Conservation (phyloP, 805 yeast genomes). For the Kockiozyma suomiensis region DNA sequence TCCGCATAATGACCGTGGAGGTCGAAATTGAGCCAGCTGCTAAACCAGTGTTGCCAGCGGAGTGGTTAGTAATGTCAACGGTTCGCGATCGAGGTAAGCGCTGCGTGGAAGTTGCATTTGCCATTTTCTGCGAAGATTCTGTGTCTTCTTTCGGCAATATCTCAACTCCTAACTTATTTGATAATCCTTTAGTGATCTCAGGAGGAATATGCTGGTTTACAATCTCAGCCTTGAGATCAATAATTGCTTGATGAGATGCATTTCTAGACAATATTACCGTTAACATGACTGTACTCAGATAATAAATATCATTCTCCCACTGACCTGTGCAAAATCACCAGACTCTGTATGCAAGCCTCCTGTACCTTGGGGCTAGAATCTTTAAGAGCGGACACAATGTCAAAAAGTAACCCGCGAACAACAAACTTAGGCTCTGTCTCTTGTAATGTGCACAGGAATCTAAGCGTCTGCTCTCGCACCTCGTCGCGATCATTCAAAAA, state of each 20-base stretch:
- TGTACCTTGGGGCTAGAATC: constrained; percentile 38
- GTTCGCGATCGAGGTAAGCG: background rate
- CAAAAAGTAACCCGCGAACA: constrained; percentile 42
- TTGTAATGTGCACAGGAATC: constrained; percentile 36
- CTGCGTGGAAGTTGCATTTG: background rate
- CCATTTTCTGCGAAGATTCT: background rate
- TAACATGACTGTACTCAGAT: background rate
- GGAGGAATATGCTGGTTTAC: constrained; percentile 10
- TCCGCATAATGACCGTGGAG: constrained; percentile 3
- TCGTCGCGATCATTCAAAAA: constrained; percentile 35
- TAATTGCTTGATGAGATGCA: constrained; percentile 1
- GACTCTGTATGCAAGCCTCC: constrained; percentile 38
- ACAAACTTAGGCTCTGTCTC: constrained; percentile 39
- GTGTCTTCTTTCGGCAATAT: background rate
- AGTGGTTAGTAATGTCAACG: background rate
- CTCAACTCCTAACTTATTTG: constrained; percentile 7
- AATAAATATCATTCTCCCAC: constrained; percentile 22
- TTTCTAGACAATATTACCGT: background rate
- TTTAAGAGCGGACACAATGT: constrained; percentile 39
- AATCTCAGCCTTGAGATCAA: constrained; percentile 21
- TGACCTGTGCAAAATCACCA: constrained; percentile 47
- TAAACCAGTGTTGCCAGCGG: background rate
- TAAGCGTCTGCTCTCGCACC: constrained; percentile 38
- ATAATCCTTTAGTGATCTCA: background rate
- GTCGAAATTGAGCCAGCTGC: background rate